phyloP scores from a whole-genome alignment of 75 land plant species.

The Gnetum montanum region DNA sequence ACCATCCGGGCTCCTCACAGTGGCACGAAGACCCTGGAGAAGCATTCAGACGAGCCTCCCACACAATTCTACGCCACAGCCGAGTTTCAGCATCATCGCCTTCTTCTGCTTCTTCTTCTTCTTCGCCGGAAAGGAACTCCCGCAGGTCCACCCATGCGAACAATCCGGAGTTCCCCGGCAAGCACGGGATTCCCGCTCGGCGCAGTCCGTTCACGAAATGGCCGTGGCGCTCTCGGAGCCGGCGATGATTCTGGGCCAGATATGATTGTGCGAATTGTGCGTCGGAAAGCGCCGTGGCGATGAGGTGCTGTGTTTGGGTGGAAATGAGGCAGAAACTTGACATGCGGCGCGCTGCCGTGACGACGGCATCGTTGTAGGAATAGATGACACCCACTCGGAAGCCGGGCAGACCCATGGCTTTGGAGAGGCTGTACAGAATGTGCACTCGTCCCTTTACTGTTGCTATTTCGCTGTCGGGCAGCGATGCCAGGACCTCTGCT shows the following conservation, averaged over 20 bases:
- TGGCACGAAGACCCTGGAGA: slow-evolving; percentile 56
- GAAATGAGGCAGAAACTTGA: slow-evolving; percentile 52
- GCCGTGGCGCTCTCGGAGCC: slow-evolving; percentile 22
- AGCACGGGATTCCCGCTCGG: slow-evolving; percentile 23
- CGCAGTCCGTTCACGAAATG: slow-evolving; percentile 24
- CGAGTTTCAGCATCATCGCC: slow-evolving; percentile 47
- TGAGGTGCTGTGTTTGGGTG: slow-evolving; percentile 51
- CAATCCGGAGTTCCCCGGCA: slow-evolving; percentile 34
- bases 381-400: slow-evolving; percentile 52
- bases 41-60: slow-evolving; percentile 37
- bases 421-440: slow-evolving; percentile 63
- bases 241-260: slow-evolving; percentile 23
- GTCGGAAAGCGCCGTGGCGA: slow-evolving; percentile 52
- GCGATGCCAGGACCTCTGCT: slow-evolving; percentile 34
- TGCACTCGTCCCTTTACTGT: slow-evolving; percentile 50
- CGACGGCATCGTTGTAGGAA: slow-evolving; percentile 39
- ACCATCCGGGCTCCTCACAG: slow-evolving; percentile 53
- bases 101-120: no score
- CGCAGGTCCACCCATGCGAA: slow-evolving; percentile 56
- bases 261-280: slow-evolving; percentile 19
- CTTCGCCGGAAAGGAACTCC: no score
- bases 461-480: slow-evolving; percentile 24
- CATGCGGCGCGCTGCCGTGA: slow-evolving; percentile 28
- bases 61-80: slow-evolving; percentile 55
- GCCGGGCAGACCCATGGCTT: slow-evolving; percentile 55